Conservation (phyloP, 108 stramenopile species). For the Mediolabrus comicus region DNA sequence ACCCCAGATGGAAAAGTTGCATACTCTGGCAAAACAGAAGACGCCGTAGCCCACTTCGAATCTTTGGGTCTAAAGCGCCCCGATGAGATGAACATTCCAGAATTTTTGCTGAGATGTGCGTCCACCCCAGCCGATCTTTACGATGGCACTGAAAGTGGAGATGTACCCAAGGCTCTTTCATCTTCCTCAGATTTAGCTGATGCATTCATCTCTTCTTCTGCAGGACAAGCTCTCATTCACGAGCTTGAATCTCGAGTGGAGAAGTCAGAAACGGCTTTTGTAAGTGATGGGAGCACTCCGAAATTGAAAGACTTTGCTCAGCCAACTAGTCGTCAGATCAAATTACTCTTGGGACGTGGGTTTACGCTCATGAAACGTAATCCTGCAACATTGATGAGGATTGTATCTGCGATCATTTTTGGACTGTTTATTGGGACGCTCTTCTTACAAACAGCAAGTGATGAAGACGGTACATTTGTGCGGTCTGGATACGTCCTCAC, state of each 20-base stretch:
- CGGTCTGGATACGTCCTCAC: constrained; percentile 14
- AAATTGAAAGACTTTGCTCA: background rate
- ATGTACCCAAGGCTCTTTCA: background rate
- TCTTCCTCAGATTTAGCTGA: background rate
- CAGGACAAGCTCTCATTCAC: background rate
- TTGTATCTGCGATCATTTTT: background rate
- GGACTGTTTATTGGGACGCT: constrained; percentile 16
- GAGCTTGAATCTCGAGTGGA: background rate
- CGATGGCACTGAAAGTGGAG: background rate
- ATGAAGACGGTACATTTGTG: constrained; percentile 6
- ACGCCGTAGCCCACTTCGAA: background rate
- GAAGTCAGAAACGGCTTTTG: background rate
- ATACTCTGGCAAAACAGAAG: background rate
- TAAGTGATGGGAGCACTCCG: background rate
- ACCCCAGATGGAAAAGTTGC: background rate
- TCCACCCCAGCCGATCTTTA: background rate
- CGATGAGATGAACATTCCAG: background rate
- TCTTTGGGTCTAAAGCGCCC: background rate
- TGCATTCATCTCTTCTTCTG: background rate
- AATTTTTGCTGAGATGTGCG: constrained; percentile 1
- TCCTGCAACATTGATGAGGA: background rate
- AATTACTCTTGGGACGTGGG: background rate
- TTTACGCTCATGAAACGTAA: constrained; percentile 1
- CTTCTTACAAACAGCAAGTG: constrained; percentile 8
- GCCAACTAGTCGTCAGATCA: background rate